Evolutionary conservation across 2,329 filamentous ascomycete genomes (phyloP).

Genomic region (Botrytis medusae): DNA sequence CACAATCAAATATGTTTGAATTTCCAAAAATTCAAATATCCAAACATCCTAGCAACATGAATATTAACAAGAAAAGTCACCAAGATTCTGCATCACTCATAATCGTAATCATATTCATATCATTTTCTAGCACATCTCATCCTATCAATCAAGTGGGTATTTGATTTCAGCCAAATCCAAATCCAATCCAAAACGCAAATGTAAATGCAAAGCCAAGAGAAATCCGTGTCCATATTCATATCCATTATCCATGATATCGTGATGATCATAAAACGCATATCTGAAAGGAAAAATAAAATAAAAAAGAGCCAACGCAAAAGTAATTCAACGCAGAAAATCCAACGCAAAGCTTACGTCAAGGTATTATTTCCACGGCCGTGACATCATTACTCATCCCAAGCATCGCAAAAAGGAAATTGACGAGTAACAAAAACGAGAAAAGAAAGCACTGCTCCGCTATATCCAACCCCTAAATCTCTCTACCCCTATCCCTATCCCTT

Average conservation of each 20-base stretch:
- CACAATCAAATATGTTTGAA: too few species aligned
- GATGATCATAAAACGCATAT: background rate
- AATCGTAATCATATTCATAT: background rate
- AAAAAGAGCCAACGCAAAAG: background rate
- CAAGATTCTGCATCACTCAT: background rate
- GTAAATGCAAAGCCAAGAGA: background rate
- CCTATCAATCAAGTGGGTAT: background rate
- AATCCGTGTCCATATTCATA: background rate
- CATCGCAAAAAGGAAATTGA: background rate
- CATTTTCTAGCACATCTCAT: too few species aligned
- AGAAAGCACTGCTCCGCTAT: background rate
- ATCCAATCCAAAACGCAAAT: background rate
- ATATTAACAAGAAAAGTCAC: background rate
- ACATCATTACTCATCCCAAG: background rate
- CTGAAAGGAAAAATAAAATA: background rate
- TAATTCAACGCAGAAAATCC: background rate
- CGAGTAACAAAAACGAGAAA: background rate
- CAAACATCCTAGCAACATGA: background rate
- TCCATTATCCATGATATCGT: background rate
- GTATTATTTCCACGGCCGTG: conserved; percentile 4
- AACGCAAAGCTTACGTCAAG: background rate
- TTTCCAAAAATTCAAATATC: too few species aligned
- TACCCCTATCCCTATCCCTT: conserved; percentile 5
- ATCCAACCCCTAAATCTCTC: background rate
- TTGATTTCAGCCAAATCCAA: background rate